Evolutionary conservation across 139 green algal species (phyloP).

Genomic region (Bryopsis sp.): DNA sequence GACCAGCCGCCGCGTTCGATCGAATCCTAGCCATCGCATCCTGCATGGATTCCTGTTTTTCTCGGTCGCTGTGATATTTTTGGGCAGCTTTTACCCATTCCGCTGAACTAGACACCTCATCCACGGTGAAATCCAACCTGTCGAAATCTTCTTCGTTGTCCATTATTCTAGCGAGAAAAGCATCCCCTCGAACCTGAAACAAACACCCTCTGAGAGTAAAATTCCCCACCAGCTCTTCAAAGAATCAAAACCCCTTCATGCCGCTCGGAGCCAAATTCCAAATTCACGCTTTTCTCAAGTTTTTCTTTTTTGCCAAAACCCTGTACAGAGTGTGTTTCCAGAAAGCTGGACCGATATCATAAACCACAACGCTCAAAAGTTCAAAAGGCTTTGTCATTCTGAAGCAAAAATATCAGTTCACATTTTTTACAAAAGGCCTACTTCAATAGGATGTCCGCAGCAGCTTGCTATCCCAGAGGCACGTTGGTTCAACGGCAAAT

Average conservation of each 20-base stretch:
- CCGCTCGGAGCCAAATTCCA: too few relatives aligned
- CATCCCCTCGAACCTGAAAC: conserved; percentile 68
- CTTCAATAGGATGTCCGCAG: conserved; percentile 60
- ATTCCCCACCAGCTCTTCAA: not conserved
- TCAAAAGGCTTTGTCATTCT: too few relatives aligned
- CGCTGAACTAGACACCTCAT: conserved; percentile 52
- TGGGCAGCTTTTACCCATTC: conserved; percentile 48
- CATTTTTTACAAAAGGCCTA: too few relatives aligned
- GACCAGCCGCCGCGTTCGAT: not conserved
- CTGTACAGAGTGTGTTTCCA: conserved; percentile 12
- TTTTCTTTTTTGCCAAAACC: too few relatives aligned
- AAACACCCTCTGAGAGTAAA: too few relatives aligned
- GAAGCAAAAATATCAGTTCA: too few relatives aligned
- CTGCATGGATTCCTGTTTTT: too few relatives aligned
- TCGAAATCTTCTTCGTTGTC: conserved; percentile 79
- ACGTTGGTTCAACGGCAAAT: conserved; percentile 53
- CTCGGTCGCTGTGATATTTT: too few relatives aligned
- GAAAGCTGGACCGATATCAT: not conserved
- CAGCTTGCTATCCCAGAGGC: conserved; percentile 55
- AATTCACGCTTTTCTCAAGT: too few relatives aligned
- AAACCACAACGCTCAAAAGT: too few relatives aligned
- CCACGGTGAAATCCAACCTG: conserved; percentile 52
- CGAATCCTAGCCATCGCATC: too few relatives aligned
- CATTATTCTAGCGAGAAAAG: conserved; percentile 65
- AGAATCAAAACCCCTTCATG: too few relatives aligned